Base-by-base conservation (phyloP, 257 asterid genomes). In the Gardenia jasminoides region DNA sequence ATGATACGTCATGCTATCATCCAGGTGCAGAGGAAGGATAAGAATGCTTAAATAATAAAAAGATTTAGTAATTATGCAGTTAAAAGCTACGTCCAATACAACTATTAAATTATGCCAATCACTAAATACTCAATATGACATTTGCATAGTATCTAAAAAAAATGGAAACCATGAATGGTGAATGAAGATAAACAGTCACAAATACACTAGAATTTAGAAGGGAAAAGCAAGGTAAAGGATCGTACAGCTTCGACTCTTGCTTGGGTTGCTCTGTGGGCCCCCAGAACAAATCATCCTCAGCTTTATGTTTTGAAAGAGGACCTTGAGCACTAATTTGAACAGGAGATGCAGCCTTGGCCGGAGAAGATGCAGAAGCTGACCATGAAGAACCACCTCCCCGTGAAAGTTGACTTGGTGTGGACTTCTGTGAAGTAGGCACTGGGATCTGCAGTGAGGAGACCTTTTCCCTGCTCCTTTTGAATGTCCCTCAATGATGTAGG, bases 231-330 rank as follows among this genome's bases (percentile, higher is more conserved):
- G 43, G 50, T 79, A 81, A 74, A 77, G 83, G 82, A n/a, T 16
- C 94, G 75, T 94, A 93, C 98, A 88, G 92, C 85, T 91, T 93
- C 28, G 87, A 70, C 82, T 91, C 98, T 79, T 85, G 89, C 81
- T 85, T 92, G 72, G 94, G 88, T 82, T 90, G 92, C 79, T 96
- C 99, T 67, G 86, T 31, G 59, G 97, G 92, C 13, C 98, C 99
- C 98, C 99, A 96, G 85, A 96, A 96, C 58, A 95, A 83, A 87
- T 96, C 99, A 82, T 93, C 97, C 73, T 96, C 99, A 76, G 83
- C 90, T 78, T 84, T 88, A 66, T 84, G 83, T 70, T 92, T 93
- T 8, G 90, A 71, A 13, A 73, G 86, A 68, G 93, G 74, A 75
- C 87, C 83, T 79, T 87, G 92, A n/a, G 82, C 70, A 83, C 84